Conservation (phyloP, 2,329 filamentous ascomycete species). For the Diplodia intermedia region DNA sequence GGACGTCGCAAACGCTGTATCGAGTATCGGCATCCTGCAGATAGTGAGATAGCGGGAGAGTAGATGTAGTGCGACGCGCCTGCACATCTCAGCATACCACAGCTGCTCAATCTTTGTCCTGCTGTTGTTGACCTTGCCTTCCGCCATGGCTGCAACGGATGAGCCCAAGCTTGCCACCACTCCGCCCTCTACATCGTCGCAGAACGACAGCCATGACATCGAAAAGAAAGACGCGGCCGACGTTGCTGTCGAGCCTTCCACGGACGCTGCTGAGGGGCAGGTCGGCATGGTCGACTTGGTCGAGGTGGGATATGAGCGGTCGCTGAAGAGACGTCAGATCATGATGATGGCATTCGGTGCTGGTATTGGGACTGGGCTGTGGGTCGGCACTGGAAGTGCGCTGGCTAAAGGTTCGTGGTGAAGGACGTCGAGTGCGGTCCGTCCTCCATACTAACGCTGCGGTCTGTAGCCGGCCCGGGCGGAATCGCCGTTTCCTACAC, state of each 20-base stretch:
- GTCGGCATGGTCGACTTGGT: constrained; percentile 21
- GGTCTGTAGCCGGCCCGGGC: constrained; percentile 25
- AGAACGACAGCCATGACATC: background rate
- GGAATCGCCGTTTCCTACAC: constrained; percentile 33
- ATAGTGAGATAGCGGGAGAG: constrained; percentile 1
- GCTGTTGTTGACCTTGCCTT: background rate
- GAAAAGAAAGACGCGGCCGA: constrained; percentile 12
- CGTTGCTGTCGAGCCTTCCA: constrained; percentile 19
- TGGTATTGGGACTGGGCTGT: constrained; percentile 31
- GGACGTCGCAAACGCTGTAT: background rate
- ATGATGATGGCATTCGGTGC: constrained; percentile 33
- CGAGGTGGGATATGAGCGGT: constrained; percentile 29
- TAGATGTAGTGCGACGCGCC: constrained; percentile 17
- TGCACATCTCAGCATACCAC: background rate
- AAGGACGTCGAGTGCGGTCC: background rate
- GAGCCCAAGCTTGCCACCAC: constrained; percentile 6
- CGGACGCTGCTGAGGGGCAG: constrained; percentile 1
- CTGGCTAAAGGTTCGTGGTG: constrained; percentile 16
- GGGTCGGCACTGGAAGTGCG: constrained; percentile 32
- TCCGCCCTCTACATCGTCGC: background rate
- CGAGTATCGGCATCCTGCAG: background rate
- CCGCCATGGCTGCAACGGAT: background rate
- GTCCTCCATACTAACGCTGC: background rate
- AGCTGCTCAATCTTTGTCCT: background rate
- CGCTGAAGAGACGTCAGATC: constrained; percentile 30